These are phyloP conservation scores for Hortiboletus flavorubellus DNA, from an alignment of 768 basidiomycete species.

Conservation along the genomic window DNA sequence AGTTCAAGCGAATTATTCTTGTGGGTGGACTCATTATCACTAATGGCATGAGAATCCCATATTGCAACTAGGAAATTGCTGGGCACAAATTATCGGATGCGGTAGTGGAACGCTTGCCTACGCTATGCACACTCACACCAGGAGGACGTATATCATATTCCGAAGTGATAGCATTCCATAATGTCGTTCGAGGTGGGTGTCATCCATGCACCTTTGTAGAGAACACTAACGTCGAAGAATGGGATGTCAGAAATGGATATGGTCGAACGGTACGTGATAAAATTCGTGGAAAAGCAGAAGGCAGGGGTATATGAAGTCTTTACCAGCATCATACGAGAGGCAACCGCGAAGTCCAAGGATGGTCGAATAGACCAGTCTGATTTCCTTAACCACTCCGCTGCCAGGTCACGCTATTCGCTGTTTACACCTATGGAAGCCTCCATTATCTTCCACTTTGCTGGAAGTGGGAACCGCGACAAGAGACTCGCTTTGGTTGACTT, in stretches of 20 bases:
- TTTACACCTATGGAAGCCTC: constrained; percentile 99
- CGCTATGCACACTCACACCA: constrained; percentile 83
- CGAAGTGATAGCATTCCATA: constrained; percentile 95
- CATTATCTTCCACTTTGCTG: constrained; percentile 97
- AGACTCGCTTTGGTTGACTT: constrained; percentile 88
- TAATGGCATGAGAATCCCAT: not conserved
- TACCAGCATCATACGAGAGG: constrained; percentile 79
- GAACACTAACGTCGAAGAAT: constrained; percentile 4
- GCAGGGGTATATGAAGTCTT: constrained; percentile 1
- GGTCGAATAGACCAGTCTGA: constrained; percentile 96
- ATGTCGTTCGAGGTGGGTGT: constrained; percentile 80
- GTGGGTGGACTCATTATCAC: constrained; percentile 42
- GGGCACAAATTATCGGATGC: constrained; percentile 96
- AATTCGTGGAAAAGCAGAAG: not conserved
- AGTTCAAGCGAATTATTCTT: constrained; percentile 94
- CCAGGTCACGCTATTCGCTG: constrained; percentile 86
- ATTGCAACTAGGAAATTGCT: constrained; percentile 71
- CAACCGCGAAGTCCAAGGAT: constrained; percentile 86
- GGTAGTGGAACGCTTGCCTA: constrained; percentile 89
- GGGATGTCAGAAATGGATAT: constrained; percentile 80
- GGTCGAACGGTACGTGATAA: constrained; percentile 65
- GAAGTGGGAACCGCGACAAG: constrained; percentile 65
- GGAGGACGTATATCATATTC: constrained; percentile 93
- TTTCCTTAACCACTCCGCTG: constrained; percentile 86
- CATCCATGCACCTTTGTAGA: not conserved